phyloP scores from a whole-genome alignment of 192 early-diverging fungal genomes.

The Ramicandelaber brevisporus region DNA sequence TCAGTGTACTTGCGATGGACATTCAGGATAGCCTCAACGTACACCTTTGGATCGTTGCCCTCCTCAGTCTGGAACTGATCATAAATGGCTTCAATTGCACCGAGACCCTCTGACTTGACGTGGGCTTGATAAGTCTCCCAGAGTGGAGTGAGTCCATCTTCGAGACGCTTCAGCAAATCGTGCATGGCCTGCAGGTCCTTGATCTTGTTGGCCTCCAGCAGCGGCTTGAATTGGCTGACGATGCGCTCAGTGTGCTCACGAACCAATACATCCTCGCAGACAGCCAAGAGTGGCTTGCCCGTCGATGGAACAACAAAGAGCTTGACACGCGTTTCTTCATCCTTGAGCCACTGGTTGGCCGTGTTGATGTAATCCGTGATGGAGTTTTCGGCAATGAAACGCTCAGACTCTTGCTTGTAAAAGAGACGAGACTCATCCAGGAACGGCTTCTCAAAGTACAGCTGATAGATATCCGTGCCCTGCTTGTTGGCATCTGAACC shows the following conservation, averaged over 20 bases:
- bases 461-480: constrained; percentile 68
- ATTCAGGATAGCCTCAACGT: constrained; percentile 62
- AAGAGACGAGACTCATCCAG: constrained; percentile 48
- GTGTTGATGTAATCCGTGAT: constrained; percentile 92
- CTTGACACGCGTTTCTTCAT: constrained; percentile 72
- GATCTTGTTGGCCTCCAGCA: constrained; percentile 67
- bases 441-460: constrained; percentile 71
- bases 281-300: constrained; percentile 45
- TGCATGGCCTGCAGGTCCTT: constrained; percentile 81
- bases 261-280: constrained; percentile 69
- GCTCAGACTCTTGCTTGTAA: constrained; percentile 74
- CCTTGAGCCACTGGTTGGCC: constrained; percentile 37
- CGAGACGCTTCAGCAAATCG: constrained; percentile 46
- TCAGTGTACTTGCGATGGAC: constrained; percentile 72
- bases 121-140: constrained; percentile 47
- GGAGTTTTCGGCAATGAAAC: constrained; percentile 70
- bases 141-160: constrained; percentile 60
- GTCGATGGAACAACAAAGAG: constrained; percentile 70
- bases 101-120: constrained; percentile 52
- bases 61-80: constrained; percentile 16
- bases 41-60: constrained; percentile 27
- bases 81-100: constrained; percentile 50
- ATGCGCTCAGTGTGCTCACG: constrained; percentile 57
- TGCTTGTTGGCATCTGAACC: constrained; percentile 50
- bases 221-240: constrained; percentile 69